Conservation (phyloP, 2,329 filamentous ascomycete species). For the Annulohypoxylon truncatum region DNA sequence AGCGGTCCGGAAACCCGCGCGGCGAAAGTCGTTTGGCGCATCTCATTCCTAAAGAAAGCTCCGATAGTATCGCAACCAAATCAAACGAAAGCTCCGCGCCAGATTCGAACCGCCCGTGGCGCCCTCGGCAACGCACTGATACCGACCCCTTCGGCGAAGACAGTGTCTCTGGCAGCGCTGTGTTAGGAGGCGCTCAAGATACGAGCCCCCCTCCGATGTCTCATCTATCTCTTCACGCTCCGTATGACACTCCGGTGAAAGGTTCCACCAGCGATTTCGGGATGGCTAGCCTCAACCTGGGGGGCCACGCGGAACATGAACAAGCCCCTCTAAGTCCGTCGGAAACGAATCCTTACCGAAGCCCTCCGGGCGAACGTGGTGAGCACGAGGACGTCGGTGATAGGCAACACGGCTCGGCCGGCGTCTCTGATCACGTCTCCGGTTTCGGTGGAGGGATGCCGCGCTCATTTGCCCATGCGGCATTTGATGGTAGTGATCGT, state of each 20-base stretch:
- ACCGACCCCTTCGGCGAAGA: conserved; percentile 80
- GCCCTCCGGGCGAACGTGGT: conserved; percentile 79
- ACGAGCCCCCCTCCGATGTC: conserved; percentile 61
- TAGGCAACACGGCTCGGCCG: conserved; percentile 62
- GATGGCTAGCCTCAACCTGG: conserved; percentile 70
- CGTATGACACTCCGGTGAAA: conserved; percentile 67
- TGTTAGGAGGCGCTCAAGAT: conserved; percentile 80
- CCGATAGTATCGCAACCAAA: conserved; percentile 70
- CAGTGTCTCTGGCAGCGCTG: conserved; percentile 73
- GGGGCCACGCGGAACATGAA: conserved; percentile 66
- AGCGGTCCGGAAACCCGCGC: conserved; percentile 76
- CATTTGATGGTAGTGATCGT: conserved; percentile 80
- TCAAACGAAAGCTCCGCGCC: conserved; percentile 58
- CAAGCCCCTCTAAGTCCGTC: conserved; percentile 87
- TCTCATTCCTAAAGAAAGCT: conserved; percentile 80
- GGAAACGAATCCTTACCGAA: conserved; percentile 96
- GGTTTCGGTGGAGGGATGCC: conserved; percentile 56
- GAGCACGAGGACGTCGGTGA: conserved; percentile 69
- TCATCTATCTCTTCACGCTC: conserved; percentile 51
- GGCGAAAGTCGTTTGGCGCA: conserved; percentile 89
- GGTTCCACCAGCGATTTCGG: conserved; percentile 69
- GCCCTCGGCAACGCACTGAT: conserved; percentile 73
- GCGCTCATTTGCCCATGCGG: conserved; percentile 61
- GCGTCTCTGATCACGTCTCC: conserved; percentile 62
- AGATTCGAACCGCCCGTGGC: conserved; percentile 63